Percentiles rank a stretch among this genome's conserved stretches.
phyloP scores from a whole-genome alignment of 2,329 filamentous ascomycete species.

The Epichloe sp. region DNA sequence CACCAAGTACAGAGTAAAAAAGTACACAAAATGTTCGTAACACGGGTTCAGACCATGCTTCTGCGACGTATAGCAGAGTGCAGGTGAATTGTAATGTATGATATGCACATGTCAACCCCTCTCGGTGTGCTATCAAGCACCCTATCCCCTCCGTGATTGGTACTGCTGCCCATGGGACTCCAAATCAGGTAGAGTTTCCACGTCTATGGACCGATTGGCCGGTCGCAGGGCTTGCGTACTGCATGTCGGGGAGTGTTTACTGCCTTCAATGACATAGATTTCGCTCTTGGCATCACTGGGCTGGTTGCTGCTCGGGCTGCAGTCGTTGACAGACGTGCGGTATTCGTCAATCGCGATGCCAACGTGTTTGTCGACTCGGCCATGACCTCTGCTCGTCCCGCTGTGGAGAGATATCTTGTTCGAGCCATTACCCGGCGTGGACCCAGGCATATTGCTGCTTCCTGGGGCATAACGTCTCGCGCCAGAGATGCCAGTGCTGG shows the following conservation, averaged over 20 bases:
- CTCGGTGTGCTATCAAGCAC: not conserved
- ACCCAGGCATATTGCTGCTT: constrained; percentile 10
- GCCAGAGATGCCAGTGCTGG: constrained; percentile 16
- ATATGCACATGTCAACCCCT: not conserved
- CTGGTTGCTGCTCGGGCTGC: not conserved
- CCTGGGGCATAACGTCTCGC: constrained; percentile 15
- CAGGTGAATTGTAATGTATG: not conserved
- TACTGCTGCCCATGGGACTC: constrained; percentile 14
- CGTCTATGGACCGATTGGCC: constrained; percentile 13
- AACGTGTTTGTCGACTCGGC: constrained; percentile 2
- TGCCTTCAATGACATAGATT: constrained; percentile 23
- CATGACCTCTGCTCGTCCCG: constrained; percentile 6
- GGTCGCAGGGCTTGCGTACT: constrained; percentile 11
- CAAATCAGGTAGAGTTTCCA: constrained; percentile 14
- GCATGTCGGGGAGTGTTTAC: constrained; percentile 12
- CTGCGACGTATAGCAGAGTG: not conserved
- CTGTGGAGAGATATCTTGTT: constrained; percentile 24
- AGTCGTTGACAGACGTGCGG: not conserved
- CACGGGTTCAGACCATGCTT: not conserved
- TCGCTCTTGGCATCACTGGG: constrained; percentile 14
- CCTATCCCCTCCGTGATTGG: constrained; percentile 14
- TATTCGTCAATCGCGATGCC: constrained; percentile 11
- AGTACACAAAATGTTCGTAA: not conserved
- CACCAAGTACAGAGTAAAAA: not conserved
- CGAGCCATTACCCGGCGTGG: constrained; percentile 21